Conservation (phyloP, 73 alveolate genomes). For the Paramecium caudatum region DNA sequence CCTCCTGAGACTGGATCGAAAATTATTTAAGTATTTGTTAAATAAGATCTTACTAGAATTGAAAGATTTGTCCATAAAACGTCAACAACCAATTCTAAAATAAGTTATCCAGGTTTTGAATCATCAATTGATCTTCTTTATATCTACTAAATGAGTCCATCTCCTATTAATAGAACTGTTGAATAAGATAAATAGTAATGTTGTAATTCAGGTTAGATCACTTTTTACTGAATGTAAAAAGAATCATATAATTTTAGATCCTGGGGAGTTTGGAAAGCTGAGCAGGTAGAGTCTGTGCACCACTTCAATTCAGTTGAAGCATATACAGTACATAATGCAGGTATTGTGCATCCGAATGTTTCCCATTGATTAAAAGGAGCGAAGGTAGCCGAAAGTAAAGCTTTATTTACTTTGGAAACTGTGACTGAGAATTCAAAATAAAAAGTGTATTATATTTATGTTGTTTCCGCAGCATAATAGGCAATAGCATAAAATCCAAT, state of each 20-base stretch:
- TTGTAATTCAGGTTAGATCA: not conserved
- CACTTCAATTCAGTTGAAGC: not conserved
- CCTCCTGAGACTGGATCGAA: not conserved
- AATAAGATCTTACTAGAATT: not conserved
- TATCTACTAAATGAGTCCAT: not conserved
- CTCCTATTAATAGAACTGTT: not conserved
- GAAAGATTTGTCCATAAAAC: not conserved
- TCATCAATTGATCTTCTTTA: not conserved
- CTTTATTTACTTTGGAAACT: not conserved
- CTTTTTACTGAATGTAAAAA: not conserved
- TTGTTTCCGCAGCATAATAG: not conserved
- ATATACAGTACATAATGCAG: not conserved
- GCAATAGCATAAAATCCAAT: not conserved
- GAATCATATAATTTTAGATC: not conserved
- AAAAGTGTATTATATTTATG: not conserved
- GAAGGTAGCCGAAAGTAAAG: not conserved
- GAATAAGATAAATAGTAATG: not conserved
- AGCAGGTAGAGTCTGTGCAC: not conserved
- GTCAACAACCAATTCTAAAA: not conserved
- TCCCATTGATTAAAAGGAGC: not conserved
- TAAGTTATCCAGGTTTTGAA: not conserved
- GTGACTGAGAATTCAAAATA: not conserved
- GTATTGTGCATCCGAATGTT: not conserved
- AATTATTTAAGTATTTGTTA: not conserved
- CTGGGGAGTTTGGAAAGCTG: not conserved